A percentile compares a stretch with the other conserved stretches of the same genome.
phyloP scores from a whole-genome alignment of 306 rosid species.

The Alnus rubra region DNA sequence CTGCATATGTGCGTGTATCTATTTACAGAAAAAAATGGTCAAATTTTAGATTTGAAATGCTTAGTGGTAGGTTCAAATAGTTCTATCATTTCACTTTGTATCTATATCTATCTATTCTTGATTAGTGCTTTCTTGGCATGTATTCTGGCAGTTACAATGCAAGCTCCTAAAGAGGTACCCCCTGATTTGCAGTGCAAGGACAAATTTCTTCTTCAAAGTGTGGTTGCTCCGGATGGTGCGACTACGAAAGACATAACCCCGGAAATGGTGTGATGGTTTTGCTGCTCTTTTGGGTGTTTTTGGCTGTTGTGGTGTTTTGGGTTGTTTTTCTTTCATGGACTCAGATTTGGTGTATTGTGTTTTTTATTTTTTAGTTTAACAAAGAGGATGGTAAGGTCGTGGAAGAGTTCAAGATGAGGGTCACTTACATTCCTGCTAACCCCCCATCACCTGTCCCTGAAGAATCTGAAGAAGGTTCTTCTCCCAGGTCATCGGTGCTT shows the following conservation, averaged over 20 bases:
- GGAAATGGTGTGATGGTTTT: constrained; percentile 43
- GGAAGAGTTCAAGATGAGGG: constrained; percentile 48
- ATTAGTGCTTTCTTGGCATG: neutral
- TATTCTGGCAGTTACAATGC: constrained; percentile 46
- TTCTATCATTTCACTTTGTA: neutral
- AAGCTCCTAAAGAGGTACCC: constrained; percentile 43
- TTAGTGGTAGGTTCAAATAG: neutral
- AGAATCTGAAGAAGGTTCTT: constrained; percentile 49
- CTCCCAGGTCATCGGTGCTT: constrained; percentile 30
- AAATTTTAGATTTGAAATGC: neutral
- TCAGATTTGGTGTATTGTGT: neutral
- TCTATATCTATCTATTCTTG: neutral
- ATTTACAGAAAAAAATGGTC: neutral
- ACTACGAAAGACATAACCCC: constrained; percentile 38
- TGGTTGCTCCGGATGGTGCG: constrained; percentile 36
- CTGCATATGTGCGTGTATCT: neutral
- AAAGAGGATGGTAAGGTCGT: constrained; percentile 41
- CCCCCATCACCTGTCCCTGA: constrained; percentile 54
- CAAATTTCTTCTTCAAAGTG: constrained; percentile 58
- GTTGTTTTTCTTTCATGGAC: neutral
- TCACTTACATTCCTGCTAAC: constrained; percentile 43
- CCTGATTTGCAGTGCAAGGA: constrained; percentile 56
- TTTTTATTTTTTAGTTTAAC: constrained; percentile 33
- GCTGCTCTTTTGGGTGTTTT: neutral
- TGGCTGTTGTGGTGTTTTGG: constrained; percentile 4